Percentiles rank a stretch among this genome's conserved stretches.
Conservation (phyloP, 1,284 basidiomycete genomes). For the Puccinia coronata region DNA sequence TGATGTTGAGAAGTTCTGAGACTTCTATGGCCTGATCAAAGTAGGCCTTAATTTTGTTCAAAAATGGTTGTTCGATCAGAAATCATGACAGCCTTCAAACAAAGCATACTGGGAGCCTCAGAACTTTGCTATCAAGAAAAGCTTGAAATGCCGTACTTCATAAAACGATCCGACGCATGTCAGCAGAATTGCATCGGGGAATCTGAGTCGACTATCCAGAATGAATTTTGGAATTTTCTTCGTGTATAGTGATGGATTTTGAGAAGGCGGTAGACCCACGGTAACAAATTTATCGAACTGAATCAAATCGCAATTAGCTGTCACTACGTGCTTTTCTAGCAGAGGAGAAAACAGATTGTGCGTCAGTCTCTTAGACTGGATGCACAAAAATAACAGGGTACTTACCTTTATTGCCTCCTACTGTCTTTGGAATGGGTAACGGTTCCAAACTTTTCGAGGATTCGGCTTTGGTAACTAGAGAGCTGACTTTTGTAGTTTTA, state of each 20-base stretch:
- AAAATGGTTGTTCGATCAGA: neutral
- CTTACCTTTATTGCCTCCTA: conserved; percentile 8
- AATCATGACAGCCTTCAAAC: neutral
- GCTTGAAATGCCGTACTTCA: conserved; percentile 68
- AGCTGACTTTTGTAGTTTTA: neutral
- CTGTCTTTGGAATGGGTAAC: neutral
- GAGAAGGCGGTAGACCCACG: conserved; percentile 36
- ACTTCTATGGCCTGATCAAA: conserved; percentile 84
- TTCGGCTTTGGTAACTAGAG: neutral
- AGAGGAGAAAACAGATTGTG: neutral
- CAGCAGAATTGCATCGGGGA: conserved; percentile 82
- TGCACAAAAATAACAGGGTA: neutral
- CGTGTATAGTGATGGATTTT: conserved; percentile 32
- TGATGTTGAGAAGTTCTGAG: conserved; percentile 74
- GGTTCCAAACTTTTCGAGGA: neutral
- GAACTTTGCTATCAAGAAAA: neutral
- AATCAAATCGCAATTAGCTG: conserved; percentile 5
- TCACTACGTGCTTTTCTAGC: neutral
- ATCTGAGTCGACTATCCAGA: conserved; percentile 70
- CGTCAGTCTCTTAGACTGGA: neutral
- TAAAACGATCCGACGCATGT: conserved; percentile 93
- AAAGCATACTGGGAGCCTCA: neutral
- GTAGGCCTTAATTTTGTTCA: conserved; percentile 70
- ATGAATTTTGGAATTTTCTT: conserved; percentile 58
- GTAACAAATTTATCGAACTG: conserved; percentile 40